Evolutionary conservation across 2,329 filamentous ascomycete genomes (phyloP), one percentile per base, ranked within the genome.

Genomic region (Nigrospora oryzae): DNA sequence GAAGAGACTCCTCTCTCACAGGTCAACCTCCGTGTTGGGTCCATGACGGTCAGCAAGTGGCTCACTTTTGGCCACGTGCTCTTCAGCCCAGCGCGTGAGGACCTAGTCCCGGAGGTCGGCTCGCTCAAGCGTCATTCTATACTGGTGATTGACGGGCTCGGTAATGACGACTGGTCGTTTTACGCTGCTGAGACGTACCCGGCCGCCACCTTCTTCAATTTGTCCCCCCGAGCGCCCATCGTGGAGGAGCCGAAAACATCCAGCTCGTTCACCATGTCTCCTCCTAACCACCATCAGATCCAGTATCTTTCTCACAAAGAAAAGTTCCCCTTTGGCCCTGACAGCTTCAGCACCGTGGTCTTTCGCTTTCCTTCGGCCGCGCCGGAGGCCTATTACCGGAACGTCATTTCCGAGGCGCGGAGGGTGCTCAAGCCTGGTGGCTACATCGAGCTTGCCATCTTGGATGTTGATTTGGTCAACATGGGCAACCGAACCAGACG

Each of bases 141-240:
- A 23, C 72, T 93, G 4, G 83, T 93, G 15, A 75, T 93, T 46
- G 87, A 93, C 64, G 87, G 87, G 5, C 79, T 93, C 30, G 87
- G 87, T n/a, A 90, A 89, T 56, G 81, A 85, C 52, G 87, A 93
- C 58, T 93, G 87, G 87, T 90, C 86, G 0, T 90, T 88, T 61
- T 91, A 89, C 54, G 86, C 86, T 16, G 85, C 87, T 7, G 80
- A 90, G 57, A 89, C 85, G 1, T 91, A 91, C 51, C 83, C 84
- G 0, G 72, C 73, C 1, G 83, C 83, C 0, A 83, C 79, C 2
- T 84, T 93, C 50, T 91, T 87, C 67, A 89, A 90, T 57, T 71
- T 91, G 19, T 83, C 79, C 0, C 79, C 80, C 8, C 67, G 75
- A 28, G 69, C 74, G 35, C 73, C 73, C 36, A 54, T 73, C n/a